These are phyloP conservation scores for Kwoniella dendrophila DNA, from an alignment of 768 basidiomycete species.

Conservation along the genomic window DNA sequence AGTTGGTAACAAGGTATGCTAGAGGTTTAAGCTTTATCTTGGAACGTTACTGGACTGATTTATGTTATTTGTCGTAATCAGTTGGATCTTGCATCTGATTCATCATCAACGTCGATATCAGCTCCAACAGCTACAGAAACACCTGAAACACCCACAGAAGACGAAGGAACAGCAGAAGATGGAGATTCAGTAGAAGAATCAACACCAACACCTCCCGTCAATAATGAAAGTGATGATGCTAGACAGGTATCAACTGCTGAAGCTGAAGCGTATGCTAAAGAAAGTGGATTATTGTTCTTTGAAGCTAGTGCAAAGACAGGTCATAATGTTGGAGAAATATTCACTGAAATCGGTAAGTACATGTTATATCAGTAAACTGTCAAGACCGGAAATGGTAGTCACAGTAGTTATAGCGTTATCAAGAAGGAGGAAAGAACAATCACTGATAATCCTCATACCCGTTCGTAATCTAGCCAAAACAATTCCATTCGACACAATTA, in stretches of 20 bases:
- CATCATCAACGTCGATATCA: constrained; percentile 67
- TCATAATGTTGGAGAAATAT: constrained; percentile 88
- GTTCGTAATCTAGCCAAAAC: constrained; percentile 65
- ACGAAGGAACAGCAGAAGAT: constrained; percentile 41
- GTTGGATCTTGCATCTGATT: constrained; percentile 54
- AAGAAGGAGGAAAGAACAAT: too few species aligned
- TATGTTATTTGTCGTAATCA: constrained; percentile 23
- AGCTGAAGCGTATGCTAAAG: constrained; percentile 92
- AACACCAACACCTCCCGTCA: constrained; percentile 9
- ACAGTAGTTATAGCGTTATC: too few species aligned
- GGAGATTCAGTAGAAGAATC: constrained; percentile 9
- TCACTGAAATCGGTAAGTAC: constrained; percentile 90
- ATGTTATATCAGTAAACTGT: neutral
- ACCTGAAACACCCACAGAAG: constrained; percentile 62
- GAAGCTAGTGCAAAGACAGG: constrained; percentile 86
- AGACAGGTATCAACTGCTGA: constrained; percentile 92
- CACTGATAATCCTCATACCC: neutral
- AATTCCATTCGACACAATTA: constrained; percentile 89
- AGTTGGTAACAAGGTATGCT: constrained; percentile 94
- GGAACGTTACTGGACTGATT: neutral
- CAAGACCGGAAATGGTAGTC: too few species aligned
- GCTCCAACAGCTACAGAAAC: constrained; percentile 59
- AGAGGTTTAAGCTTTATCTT: constrained; percentile 54
- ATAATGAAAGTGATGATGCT: constrained; percentile 28
- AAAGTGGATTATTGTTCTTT: constrained; percentile 92